phyloP scores from a whole-genome alignment of 1,284 basidiomycete genomes.

The Tremellales sp. region DNA sequence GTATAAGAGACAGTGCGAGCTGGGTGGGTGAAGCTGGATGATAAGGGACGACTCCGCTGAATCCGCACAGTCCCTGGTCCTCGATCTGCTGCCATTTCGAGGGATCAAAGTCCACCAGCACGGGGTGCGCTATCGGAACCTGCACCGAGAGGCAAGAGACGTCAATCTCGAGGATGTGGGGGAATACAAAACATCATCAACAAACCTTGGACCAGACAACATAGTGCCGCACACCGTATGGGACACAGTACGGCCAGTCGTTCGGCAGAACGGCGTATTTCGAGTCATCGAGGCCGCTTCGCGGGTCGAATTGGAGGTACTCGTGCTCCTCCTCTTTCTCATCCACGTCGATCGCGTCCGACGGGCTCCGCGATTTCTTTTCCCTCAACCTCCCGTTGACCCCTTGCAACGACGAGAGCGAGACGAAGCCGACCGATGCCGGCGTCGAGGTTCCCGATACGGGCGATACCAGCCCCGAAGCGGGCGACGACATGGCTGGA shows the following conservation, averaged over 20 bases:
- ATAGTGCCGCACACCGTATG: slow-evolving; percentile 43
- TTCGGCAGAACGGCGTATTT: slow-evolving; percentile 44
- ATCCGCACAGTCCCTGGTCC: slow-evolving; percentile 40
- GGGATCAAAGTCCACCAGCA: slow-evolving; percentile 34
- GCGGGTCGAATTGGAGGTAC: slow-evolving; percentile 29
- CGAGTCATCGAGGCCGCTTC: slow-evolving; percentile 26
- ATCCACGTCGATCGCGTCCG: not conserved
- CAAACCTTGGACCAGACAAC: slow-evolving; percentile 46
- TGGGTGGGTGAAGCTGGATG: slow-evolving; percentile 4
- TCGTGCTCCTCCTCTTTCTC: slow-evolving; percentile 14
- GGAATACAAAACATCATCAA: not conserved
- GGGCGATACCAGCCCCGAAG: not conserved
- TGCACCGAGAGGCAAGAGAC: slow-evolving; percentile 6
- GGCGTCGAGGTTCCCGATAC: slow-evolving; percentile 26
- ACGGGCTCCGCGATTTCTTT: not conserved
- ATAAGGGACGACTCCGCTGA: slow-evolving; percentile 38
- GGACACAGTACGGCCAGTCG: slow-evolving; percentile 48
- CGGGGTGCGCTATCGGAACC: slow-evolving; percentile 44
- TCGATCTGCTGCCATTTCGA: slow-evolving; percentile 38
- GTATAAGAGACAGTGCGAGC: not conserved
- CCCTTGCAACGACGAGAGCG: slow-evolving; percentile 12
- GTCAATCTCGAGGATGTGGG: not conserved
- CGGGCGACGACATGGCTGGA: not conserved
- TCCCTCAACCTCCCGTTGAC: slow-evolving; percentile 17
- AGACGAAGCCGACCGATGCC: slow-evolving; percentile 28